Evolutionary conservation across 108 stramenopile genomes (phyloP), one percentile per base, ranked within the genome.

Genomic region (Cylindrotheca closterium): DNA sequence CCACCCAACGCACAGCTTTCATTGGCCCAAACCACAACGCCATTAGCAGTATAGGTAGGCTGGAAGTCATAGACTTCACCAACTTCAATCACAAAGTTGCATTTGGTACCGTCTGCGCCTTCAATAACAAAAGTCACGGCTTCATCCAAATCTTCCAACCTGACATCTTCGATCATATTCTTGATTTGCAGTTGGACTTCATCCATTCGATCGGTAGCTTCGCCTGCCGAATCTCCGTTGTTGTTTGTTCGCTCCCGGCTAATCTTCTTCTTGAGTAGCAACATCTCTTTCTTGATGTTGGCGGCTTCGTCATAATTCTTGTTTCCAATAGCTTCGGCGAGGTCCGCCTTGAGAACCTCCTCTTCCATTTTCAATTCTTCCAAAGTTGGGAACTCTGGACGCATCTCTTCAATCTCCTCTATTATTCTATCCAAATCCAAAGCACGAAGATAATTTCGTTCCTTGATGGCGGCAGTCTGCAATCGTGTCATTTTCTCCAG

Each of bases 11-110:
- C 42, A 51, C 73, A 74, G 28, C 48, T 28, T 55, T 74, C 73
- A 29, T 74, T 74, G 26, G 73, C 55, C 73, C 73, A 74, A 47
- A 53, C 46, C 2, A 74, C 66, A 51, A 74, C 67, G 8, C 73
- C 73, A 15, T 24, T 67, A 2, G 65, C 33, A 28, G 23, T 17
- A 22, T 51, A 27, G 26, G 51, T 30, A 51, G 64, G 30, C 1
- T 53, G 28, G 46, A 60, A 65, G 24, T 65, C 57, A n/a, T n/a
- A 34, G 25, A 54, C 33, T 3, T 55, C 42, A 3, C 65, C 73
- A 30, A 21, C 0, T 7, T 49, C 59, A 7, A 74, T n/a, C 0
- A 37, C 47, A 51, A 74, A 74, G 15, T 51, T 59, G 30, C 73
- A 74, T 46, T 51, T 48, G 25, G 55, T 65, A 47, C 53, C 45